Conservation (phyloP, 352 stramenopile genomes). For the Blastocystis sp. region DNA sequence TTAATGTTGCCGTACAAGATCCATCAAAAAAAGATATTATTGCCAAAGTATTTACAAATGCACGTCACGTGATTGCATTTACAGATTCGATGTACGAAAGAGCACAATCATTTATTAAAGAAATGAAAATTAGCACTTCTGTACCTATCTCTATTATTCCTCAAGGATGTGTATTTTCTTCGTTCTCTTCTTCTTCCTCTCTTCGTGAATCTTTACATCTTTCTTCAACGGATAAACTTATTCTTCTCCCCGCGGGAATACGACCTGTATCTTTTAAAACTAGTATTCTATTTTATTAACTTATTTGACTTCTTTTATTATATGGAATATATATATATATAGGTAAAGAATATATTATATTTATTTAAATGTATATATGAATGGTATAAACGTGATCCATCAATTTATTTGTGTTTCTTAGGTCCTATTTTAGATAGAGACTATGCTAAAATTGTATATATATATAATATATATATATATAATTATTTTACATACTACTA, state of each 20-base stretch:
- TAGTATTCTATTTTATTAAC: too few relatives aligned
- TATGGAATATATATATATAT: conserved; percentile 3
- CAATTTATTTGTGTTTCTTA: conserved; percentile 23
- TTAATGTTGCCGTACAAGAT: conserved; percentile 19
- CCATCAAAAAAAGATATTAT: not conserved
- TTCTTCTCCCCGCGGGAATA: conserved; percentile 24
- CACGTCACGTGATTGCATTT: conserved; percentile 23
- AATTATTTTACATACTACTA: not conserved
- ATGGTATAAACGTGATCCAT: too few relatives aligned
- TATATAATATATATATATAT: conserved; percentile 1
- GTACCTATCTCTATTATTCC: conserved; percentile 18
- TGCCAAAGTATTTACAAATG: not conserved
- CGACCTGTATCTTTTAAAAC: conserved; percentile 26
- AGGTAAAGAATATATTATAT: not conserved
- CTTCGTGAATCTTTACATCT: conserved; percentile 1
- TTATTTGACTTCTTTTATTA: conserved; percentile 11
- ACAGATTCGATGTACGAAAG: conserved; percentile 9
- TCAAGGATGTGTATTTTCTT: not conserved
- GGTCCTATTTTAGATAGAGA: conserved; percentile 18
- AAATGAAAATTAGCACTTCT: not conserved
- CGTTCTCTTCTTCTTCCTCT: not conserved
- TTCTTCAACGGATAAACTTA: not conserved
- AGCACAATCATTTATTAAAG: not conserved
- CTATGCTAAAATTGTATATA: conserved; percentile 5
- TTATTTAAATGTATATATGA: not conserved